Evolutionary conservation across 257 asterid species (phyloP).

Genomic region (Eustoma russellianum): DNA sequence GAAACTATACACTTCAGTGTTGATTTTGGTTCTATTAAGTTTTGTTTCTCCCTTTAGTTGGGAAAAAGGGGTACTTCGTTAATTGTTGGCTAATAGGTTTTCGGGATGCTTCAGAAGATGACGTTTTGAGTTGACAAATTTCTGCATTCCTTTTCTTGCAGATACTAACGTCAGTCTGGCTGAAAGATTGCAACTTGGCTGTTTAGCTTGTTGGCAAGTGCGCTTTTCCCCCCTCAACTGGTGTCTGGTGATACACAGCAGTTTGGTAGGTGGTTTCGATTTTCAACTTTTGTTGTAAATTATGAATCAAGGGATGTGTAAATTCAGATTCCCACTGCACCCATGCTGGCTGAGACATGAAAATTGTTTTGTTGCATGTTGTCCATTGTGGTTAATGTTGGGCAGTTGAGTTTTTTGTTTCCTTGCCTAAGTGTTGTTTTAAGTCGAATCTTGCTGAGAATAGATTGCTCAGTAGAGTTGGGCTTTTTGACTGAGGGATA

Average conservation of each 20-base stretch:
- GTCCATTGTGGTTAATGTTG: slow-evolving; percentile 16
- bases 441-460: too few species aligned
- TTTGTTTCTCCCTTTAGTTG: background rate
- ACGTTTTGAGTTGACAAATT: background rate
- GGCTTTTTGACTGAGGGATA: slow-evolving; percentile 13
- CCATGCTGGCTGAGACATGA: slow-evolving; percentile 3
- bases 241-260: slow-evolving; percentile 2
- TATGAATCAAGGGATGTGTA: slow-evolving; percentile 14
- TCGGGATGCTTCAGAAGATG: background rate
- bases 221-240: slow-evolving; percentile 6
- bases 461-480: too few species aligned
- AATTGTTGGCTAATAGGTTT: background rate
- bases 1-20: background rate
- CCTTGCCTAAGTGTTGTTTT: slow-evolving; percentile 9
- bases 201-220: slow-evolving; percentile 10
- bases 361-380: slow-evolving; percentile 5
- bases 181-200: slow-evolving; percentile 14
- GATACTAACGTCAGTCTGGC: slow-evolving; percentile 16
- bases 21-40: slow-evolving; percentile 3
- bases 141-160: slow-evolving; percentile 3
- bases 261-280: slow-evolving; percentile 1
- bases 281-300: slow-evolving; percentile 5
- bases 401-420: slow-evolving; percentile 13
- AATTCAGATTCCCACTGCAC: background rate
- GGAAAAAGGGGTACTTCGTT: background rate